Conservation (phyloP, 192 early-diverging fungal species). For the Linnemannia exigua region DNA sequence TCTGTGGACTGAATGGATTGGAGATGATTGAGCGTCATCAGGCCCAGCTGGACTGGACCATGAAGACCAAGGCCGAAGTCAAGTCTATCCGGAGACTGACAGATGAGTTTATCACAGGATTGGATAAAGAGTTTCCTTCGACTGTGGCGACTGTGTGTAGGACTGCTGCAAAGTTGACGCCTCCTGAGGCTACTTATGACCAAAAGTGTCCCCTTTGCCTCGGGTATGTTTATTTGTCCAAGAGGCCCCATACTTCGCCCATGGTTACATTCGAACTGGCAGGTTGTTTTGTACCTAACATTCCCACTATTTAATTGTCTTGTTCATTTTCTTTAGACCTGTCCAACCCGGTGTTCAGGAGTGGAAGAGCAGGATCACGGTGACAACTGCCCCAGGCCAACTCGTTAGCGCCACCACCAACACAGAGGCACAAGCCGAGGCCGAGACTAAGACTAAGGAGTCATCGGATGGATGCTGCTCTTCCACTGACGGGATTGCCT, state of each 20-base stretch:
- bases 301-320: background rate
- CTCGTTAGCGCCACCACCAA: background rate
- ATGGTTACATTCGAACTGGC: background rate
- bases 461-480: conserved; percentile 25
- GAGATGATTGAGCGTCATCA: conserved; percentile 31
- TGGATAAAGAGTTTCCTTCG: conserved; percentile 87
- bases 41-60: conserved; percentile 31
- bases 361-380: conserved; percentile 67
- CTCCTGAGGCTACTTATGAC: conserved; percentile 61
- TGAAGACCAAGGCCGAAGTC: conserved; percentile 45
- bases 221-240: conserved; percentile 61
- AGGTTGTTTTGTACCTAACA: background rate
- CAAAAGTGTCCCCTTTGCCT: conserved; percentile 75
- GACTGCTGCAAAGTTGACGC: conserved; percentile 83
- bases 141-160: conserved; percentile 87
- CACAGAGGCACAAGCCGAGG: background rate
- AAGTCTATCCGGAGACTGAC: conserved; percentile 72
- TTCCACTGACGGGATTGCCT: conserved; percentile 5
- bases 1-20: conserved; percentile 63
- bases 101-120: conserved; percentile 83
- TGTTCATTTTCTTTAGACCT: conserved; percentile 55
- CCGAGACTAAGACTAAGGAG: background rate
- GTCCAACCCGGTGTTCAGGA: conserved; percentile 59
- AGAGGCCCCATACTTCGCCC: too few species aligned
- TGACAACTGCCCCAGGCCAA: conserved; percentile 39